Evolutionary conservation across 495 filamentous ascomycete genomes (phyloP).

Genomic region (Penicillium arizonense): DNA sequence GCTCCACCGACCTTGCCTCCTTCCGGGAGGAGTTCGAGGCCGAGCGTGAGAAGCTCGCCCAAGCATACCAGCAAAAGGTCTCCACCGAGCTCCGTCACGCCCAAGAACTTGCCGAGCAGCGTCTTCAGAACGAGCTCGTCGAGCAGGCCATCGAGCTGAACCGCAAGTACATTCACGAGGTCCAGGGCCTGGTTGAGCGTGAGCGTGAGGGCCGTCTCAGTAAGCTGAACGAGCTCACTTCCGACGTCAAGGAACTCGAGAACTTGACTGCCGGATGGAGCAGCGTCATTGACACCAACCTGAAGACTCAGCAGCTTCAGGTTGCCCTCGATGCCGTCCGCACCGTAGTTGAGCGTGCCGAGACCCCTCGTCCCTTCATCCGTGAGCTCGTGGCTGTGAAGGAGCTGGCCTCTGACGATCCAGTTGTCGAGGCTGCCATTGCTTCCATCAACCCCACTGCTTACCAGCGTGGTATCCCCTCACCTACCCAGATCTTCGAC

Average conservation of each 20-base stretch:
- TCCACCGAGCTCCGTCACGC: slow-evolving; percentile 71
- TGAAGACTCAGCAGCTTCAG: slow-evolving; percentile 91
- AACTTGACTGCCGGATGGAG: slow-evolving; percentile 81
- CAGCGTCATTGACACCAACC: slow-evolving; percentile 79
- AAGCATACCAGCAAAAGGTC: slow-evolving; percentile 76
- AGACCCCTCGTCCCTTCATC: slow-evolving; percentile 79
- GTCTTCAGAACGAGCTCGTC: slow-evolving; percentile 77
- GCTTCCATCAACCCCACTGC: slow-evolving; percentile 89
- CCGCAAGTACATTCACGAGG: slow-evolving; percentile 72
- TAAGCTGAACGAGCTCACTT: slow-evolving; percentile 76
- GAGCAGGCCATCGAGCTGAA: slow-evolving; percentile 90
- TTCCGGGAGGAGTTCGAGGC: slow-evolving; percentile 88
- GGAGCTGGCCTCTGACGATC: slow-evolving; percentile 78
- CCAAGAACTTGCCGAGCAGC: slow-evolving; percentile 73
- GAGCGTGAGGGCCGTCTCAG: slow-evolving; percentile 86
- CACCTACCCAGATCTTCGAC: slow-evolving; percentile 80
- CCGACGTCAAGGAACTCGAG: slow-evolving; percentile 76
- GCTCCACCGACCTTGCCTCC: slow-evolving; percentile 69
- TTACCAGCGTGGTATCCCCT: slow-evolving; percentile 89
- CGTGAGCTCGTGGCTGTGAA: slow-evolving; percentile 91
- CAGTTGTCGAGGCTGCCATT: slow-evolving; percentile 86
- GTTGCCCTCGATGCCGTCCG: slow-evolving; percentile 93
- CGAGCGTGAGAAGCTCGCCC: slow-evolving; percentile 74
- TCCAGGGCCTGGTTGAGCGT: slow-evolving; percentile 79
- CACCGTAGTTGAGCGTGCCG: slow-evolving; percentile 69